Base-by-base conservation (phyloP, 2,329 filamentous ascomycete species). In the Trichoderma pleuroti region DNA sequence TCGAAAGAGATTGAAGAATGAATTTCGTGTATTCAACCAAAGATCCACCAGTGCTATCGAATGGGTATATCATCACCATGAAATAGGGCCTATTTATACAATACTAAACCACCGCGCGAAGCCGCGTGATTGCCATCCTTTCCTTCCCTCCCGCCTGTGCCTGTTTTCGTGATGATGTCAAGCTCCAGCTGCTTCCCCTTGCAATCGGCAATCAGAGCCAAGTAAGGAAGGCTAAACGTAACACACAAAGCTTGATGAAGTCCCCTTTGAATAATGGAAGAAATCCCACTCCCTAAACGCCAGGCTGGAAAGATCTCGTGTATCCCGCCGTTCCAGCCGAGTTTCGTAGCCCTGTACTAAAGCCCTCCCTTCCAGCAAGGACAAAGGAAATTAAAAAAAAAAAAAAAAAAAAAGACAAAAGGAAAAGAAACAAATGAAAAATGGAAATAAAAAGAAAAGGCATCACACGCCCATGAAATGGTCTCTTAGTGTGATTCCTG, bases 61-160 rank as follows among this genome's bases (percentile, higher is more conserved):
- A 66, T 60, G 73, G 73, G 72, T 74, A 74, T 74, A 73, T 74
- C 70, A 61, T 74, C 73, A 70, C 64, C 61, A 30, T 70, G 49
- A 56, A 60, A 72, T 60, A 68, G 72, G 69, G 71, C 60, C 62
- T 74, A 71, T 72, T 72, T 65, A 68, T 74, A 73, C 73, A 74
- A 68, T 70, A 46, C 68, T 60, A 67, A 70, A 61, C 56, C 21
- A 49, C 56, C 36, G 26, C 54, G 42, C 16, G 30, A 42, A 54
- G 69, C 69, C 34, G 62, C 54, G 21, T 61, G 61, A 56, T 71
- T 71, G 42, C 63, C 69, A 62, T 67, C 56, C 63, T 32, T 56
- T 56, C 69, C 63, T 39, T 60, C 63, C 56, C 21, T 57, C 61
- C 69, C 54, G 66, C 54, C 61, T 39, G 59, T 59, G 30, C 67